Percentiles rank a stretch among this genome's conserved stretches.
Conservation (phyloP, 106 monocot species). For the Ottelia alismoides region DNA sequence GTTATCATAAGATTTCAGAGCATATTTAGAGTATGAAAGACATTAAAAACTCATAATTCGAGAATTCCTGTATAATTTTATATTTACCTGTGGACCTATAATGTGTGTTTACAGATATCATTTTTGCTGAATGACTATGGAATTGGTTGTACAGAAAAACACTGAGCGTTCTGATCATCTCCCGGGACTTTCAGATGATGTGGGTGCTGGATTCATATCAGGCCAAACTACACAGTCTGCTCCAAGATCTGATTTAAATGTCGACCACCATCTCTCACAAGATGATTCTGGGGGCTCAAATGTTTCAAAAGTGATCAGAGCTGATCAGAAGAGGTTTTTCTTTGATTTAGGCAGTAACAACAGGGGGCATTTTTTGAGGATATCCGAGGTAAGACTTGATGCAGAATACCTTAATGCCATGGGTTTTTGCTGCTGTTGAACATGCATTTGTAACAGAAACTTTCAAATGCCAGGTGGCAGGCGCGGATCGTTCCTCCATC, state of each 20-base stretch:
- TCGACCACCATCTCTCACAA: constrained; percentile 31
- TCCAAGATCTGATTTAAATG: constrained; percentile 42
- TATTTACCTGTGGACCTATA: no score
- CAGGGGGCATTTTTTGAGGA: constrained; percentile 69
- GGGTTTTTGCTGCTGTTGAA: no score
- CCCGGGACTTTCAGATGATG: constrained; percentile 77
- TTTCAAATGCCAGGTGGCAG: constrained; percentile 48
- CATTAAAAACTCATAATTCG: no score
- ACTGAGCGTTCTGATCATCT: constrained; percentile 41
- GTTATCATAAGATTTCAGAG: no score
- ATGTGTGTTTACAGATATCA: no score
- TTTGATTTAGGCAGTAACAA: constrained; percentile 83
- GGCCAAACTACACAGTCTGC: constrained; percentile 30
- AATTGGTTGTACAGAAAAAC: constrained; percentile 26
- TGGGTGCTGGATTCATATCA: constrained; percentile 76
- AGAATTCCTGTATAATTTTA: no score
- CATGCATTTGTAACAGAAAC: background rate
- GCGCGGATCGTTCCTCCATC: constrained; percentile 81
- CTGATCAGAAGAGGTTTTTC: constrained; percentile 84
- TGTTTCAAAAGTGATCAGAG: constrained; percentile 62
- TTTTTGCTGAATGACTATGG: no score
- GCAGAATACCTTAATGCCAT: no score
- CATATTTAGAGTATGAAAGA: no score
- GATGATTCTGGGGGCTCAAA: constrained; percentile 48
- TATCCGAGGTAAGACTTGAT: constrained; percentile 60